phyloP scores from a whole-genome alignment of 805 yeast genomes.

The Clavispora phyllophila region DNA sequence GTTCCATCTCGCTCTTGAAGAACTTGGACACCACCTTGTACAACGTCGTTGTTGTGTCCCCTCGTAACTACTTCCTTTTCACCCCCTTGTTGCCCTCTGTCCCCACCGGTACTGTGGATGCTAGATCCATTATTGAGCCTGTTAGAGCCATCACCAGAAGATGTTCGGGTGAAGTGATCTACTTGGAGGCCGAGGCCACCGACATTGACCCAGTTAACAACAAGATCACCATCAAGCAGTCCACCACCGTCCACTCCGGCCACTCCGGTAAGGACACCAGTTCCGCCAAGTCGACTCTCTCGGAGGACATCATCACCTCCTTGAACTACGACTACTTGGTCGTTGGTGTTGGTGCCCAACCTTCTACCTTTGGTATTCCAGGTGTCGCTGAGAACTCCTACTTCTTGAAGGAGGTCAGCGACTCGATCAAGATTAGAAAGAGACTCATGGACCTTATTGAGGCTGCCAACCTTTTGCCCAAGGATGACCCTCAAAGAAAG shows the following conservation, averaged over 20 bases:
- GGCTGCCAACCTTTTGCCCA: slow-evolving; percentile 77
- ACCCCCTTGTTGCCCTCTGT: slow-evolving; percentile 95
- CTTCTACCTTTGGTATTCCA: slow-evolving; percentile 90
- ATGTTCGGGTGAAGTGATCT: slow-evolving; percentile 69
- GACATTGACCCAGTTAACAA: slow-evolving; percentile 71
- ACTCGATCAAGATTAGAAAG: slow-evolving; percentile 77
- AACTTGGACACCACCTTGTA: slow-evolving; percentile 80
- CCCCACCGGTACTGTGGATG: slow-evolving; percentile 89
- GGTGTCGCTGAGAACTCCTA: slow-evolving; percentile 88
- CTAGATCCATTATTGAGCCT: slow-evolving; percentile 90
- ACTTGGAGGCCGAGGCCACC: slow-evolving; percentile 88
- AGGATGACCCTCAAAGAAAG: slow-evolving; percentile 71
- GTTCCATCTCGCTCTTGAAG: slow-evolving; percentile 79
- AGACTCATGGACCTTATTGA: slow-evolving; percentile 84
- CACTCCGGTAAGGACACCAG: slow-evolving; percentile 48
- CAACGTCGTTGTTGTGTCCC: slow-evolving; percentile 86
- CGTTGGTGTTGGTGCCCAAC: slow-evolving; percentile 92
- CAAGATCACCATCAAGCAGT: slow-evolving; percentile 57
- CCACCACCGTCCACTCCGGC: slow-evolving; percentile 51
- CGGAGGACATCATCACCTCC: slow-evolving; percentile 43
- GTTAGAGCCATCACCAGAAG: slow-evolving; percentile 82
- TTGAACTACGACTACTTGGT: slow-evolving; percentile 77
- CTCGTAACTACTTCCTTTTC: slow-evolving; percentile 91
- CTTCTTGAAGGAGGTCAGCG: slow-evolving; percentile 85
- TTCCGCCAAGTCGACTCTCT: slow-evolving; percentile 34